Evolutionary conservation across 495 filamentous ascomycete species (phyloP), one percentile per base, ranked within the genome.

Genomic region (Terfezia boudieri): DNA sequence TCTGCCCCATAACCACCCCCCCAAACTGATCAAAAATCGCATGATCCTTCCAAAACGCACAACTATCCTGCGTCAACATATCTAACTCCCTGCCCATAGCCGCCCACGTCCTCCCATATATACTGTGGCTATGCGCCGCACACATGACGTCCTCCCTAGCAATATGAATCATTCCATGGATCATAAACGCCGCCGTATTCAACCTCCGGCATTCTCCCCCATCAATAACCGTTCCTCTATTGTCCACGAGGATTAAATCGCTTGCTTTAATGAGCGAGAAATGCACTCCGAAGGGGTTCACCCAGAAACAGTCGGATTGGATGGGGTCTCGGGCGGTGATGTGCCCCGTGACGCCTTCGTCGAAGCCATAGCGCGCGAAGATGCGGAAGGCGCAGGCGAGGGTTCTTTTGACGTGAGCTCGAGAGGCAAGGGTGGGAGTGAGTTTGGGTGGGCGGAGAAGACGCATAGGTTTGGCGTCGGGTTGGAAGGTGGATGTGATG

Each of bases 261-360:
- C 75, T 79, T 35, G 73, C 73, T 54, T 76, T 82, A 51, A 88
- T 82, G 54, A 79, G 64, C 20, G 74, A 76, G 67, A 85, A 87
- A 0, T 79, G 73, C 9, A 78, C 72, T 36, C 84, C 83, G 59
- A 86, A 83, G 0, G 84, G 84, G 57, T 87, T 87, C 20, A 87
- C 83, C 83, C 82, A 86, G 70, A 86, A 86, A 4, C 73, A 76
- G 8, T 64, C 61, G 0, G 79, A 76, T 37, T 83, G 77, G 11
- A 85, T 74, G 9, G 82, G 82, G 61, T 85, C 82, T 55, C 53
- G 23, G n/a, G 56, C 53, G 53, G 57, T 56, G 12, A 64, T 58
- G 55, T 66, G 58, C 37, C 61, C 61, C 17, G 57, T 58, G 49
- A 83, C 73, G 4, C 81, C 81, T 59, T 84, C 81, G 53, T 78